Conservation (phyloP, 2,329 filamentous ascomycete genomes). For the Tolypocladium pustulatum region DNA sequence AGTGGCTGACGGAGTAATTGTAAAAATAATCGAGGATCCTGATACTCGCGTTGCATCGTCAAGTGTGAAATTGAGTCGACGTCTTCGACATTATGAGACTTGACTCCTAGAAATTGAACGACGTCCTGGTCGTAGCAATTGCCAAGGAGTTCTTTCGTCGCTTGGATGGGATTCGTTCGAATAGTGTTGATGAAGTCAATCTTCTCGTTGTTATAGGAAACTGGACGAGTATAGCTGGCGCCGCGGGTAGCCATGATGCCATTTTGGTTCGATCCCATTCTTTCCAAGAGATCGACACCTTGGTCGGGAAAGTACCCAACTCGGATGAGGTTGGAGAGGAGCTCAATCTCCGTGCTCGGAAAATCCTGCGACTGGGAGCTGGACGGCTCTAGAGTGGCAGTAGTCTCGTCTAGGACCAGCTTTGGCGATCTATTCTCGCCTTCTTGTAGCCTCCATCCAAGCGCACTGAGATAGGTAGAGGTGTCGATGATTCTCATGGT, state of each 20-base stretch:
- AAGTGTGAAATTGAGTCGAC: constrained; percentile 9
- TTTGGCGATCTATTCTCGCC: constrained; percentile 13
- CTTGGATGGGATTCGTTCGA: constrained; percentile 7
- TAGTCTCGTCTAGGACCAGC: constrained; percentile 7
- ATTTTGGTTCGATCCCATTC: constrained; percentile 11
- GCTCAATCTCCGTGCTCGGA: constrained; percentile 18
- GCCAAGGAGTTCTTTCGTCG: constrained; percentile 11
- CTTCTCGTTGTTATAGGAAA: constrained; percentile 9
- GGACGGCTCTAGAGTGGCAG: background rate
- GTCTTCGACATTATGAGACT: constrained; percentile 6
- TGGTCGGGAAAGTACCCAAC: constrained; percentile 15
- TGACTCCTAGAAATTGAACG: constrained; percentile 5
- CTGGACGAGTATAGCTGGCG: background rate
- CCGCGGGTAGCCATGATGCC: constrained; percentile 15
- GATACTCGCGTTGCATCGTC: constrained; percentile 5
- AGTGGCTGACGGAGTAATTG: constrained; percentile 5
- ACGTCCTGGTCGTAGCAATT: constrained; percentile 4
- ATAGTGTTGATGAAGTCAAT: constrained; percentile 10
- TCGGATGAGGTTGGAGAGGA: constrained; percentile 12
- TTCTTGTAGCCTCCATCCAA: constrained; percentile 32
- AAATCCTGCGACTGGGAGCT: constrained; percentile 1
- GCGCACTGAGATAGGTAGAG: constrained; percentile 29
- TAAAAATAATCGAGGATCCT: constrained; percentile 6
- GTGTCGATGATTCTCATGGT: constrained; percentile 35
- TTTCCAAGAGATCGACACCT: constrained; percentile 10